Percentiles rank a stretch among this genome's conserved stretches.
phyloP scores from a whole-genome alignment of 768 basidiomycete genomes.

The Naganishia randhawae region DNA sequence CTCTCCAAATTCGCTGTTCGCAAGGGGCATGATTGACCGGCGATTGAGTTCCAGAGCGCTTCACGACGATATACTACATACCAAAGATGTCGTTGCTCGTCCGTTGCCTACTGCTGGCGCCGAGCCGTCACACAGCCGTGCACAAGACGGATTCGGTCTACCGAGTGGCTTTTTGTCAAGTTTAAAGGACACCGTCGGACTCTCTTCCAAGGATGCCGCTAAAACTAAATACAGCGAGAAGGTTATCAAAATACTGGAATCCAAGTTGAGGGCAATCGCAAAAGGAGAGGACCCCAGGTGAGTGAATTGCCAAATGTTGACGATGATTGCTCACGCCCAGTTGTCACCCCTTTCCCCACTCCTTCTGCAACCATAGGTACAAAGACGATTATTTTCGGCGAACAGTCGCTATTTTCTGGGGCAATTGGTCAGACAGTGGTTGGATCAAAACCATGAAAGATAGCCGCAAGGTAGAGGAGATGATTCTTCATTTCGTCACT shows the following conservation, averaged over 20 bases:
- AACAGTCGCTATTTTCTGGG: slow-evolving; percentile 89
- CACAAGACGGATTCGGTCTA: slow-evolving; percentile 9
- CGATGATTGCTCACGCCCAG: neutral
- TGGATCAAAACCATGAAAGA: slow-evolving; percentile 91
- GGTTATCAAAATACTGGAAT: slow-evolving; percentile 81
- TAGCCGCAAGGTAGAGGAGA: slow-evolving; percentile 93
- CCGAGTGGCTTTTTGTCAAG: slow-evolving; percentile 19
- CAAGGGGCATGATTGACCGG: neutral
- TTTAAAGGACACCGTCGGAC: slow-evolving; percentile 25
- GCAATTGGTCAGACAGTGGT: slow-evolving; percentile 75
- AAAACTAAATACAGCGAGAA: slow-evolving; percentile 80
- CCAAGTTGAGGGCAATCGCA: slow-evolving; percentile 82
- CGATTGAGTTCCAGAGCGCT: neutral
- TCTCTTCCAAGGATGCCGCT: slow-evolving; percentile 16
- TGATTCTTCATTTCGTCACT: slow-evolving; percentile 92
- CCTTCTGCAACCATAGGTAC: slow-evolving; percentile 58
- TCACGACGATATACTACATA: slow-evolving; percentile 14
- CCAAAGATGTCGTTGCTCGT: slow-evolving; percentile 5
- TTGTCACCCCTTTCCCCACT: neutral
- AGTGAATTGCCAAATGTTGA: slow-evolving; percentile 48
- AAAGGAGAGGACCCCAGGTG: slow-evolving; percentile 88
- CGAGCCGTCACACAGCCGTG: neutral
- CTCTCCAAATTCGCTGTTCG: neutral
- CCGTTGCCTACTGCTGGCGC: neutral
- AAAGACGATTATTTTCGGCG: slow-evolving; percentile 83